These are phyloP conservation scores for Oxyria digyna DNA, from an alignment of 148 eudicot species.

Conservation along the genomic window DNA sequence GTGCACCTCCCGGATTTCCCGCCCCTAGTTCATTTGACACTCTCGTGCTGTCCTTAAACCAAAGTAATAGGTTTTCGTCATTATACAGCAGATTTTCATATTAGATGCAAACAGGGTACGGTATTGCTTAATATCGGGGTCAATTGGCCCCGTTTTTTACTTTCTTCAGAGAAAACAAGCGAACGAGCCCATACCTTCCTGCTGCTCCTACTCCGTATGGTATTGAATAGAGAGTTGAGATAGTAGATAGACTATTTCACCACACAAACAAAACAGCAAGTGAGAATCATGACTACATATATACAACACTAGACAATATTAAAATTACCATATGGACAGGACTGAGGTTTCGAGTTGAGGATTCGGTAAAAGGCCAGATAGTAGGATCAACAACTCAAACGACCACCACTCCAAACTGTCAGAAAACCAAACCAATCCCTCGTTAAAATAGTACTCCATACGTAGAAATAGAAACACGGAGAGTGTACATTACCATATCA, in stretches of 20 bases:
- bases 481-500: constrained; percentile 28
- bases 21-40: constrained; percentile 10
- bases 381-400: constrained; percentile 56
- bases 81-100: too few relatives aligned
- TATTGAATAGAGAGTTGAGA: constrained; percentile 55
- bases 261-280: background rate
- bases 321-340: constrained; percentile 63
- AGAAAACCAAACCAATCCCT: too few relatives aligned
- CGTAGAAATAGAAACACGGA: too few relatives aligned
- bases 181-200: constrained; percentile 31
- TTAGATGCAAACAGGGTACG: too few relatives aligned
- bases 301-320: background rate
- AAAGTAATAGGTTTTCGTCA: too few relatives aligned
- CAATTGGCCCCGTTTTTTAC: too few relatives aligned
- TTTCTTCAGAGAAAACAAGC: too few relatives aligned
- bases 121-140: too few relatives aligned
- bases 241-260: constrained; percentile 42
- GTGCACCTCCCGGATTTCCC: background rate
- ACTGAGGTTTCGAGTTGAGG: constrained; percentile 81
- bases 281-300: background rate
- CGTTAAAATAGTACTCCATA: too few relatives aligned
- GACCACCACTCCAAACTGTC: constrained; percentile 81
- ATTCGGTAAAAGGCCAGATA: constrained; percentile 69
- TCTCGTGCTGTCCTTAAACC: background rate
- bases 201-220: constrained; percentile 74